Base-by-base conservation (phyloP, 2,329 filamentous ascomycete species). In the Neonectria sp. region DNA sequence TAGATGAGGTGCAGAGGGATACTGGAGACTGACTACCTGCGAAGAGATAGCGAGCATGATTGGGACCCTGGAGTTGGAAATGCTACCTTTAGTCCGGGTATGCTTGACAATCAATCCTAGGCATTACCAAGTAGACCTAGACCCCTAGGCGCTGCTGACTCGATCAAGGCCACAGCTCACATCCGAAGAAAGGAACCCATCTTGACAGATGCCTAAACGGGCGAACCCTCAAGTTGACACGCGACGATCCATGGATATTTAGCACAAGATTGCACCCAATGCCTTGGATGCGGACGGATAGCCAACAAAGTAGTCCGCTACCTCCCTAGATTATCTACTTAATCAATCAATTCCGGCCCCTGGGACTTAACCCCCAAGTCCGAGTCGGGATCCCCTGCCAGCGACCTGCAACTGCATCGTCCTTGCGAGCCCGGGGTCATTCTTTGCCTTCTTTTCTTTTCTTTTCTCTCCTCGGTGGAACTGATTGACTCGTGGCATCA, bases 401-500 rank as follows among this genome's bases (percentile, higher is more conserved):
- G 33, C 12, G 33, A 13, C 12, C 33, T 35, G 12, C 12, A 40
- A 17, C 5, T 17, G 37, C 37, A 40, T 40, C 37, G 6, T 15
- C 37, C 37, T 40, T 15, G 15, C 37, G n/a, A 40, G 37, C 15
- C 37, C 15, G 6, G 15, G 13, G 3, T 11, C 33, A 13, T 12
- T 5, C 7, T 35, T 35, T 40, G 37, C 35, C 35, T 8, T 21
- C 17, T 15, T 21, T n/a, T 29, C 53, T 12, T 45, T 17, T 9
- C 9, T 9, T n/a, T 24, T 21, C 11, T 21, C 6, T n/a, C 15
- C n/a, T 1, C n/a, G 3, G 48, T n/a, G n/a, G 11, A 31, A 15
- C 3, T n/a, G 31, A 17, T 48, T 64, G 55, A 46, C 37, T 64
- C 61, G 61, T 55, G 48, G 55, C 61, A 64, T 55, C 55, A 35